Base-by-base conservation (phyloP, 2,329 filamentous ascomycete genomes). In the Alternaria sp. region DNA sequence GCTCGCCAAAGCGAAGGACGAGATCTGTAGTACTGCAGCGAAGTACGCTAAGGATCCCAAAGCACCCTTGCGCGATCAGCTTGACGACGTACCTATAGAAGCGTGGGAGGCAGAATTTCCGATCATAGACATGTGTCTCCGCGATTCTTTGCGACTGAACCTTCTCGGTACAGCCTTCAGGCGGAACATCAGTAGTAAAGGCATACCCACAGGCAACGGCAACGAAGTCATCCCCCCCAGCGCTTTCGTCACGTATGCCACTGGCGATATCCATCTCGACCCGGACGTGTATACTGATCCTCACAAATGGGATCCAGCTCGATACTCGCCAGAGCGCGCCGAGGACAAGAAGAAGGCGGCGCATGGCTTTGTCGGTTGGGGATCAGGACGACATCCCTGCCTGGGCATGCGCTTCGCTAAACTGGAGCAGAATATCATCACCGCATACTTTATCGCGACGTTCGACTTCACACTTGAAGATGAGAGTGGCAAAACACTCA, bases 51-150 rank as follows among this genome's bases (percentile, higher is more conserved):
- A 74, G 2, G 68, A 81, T 57, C 59, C 65, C 0, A 67, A 70
- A n/a, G 63, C 73, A 4, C 70, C 81, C 3, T 69, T 81, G 12
- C 71, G 71, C 28, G 70, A 79, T 2, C 75, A 78, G 20, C 71
- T 88, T 2, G 73, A 78, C 36, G 69, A 76, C 2, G 74, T 89
- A 0, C 79, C 80, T 0, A 70, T 86, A 28, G 83, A 86, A 14
- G 83, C 81, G 0, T 89, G 86, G 86, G 86, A 88, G 68, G 53
- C 71, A 12, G 83, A 85, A 18, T 87, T 89, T 60, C 84, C 85
- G 0, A 60, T 81, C 6, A 76, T 87, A 32, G 83, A 86, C 59
- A 57, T 85, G 27, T 85, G 82, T 46, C 75, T 88, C 38, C 80
- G 81, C 41, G 86, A 89, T 62, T 81, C 80, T 14, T 86, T 89